Evolutionary conservation across 805 yeast genomes (phyloP).

Genomic region (Ogataea chonburiensis): DNA sequence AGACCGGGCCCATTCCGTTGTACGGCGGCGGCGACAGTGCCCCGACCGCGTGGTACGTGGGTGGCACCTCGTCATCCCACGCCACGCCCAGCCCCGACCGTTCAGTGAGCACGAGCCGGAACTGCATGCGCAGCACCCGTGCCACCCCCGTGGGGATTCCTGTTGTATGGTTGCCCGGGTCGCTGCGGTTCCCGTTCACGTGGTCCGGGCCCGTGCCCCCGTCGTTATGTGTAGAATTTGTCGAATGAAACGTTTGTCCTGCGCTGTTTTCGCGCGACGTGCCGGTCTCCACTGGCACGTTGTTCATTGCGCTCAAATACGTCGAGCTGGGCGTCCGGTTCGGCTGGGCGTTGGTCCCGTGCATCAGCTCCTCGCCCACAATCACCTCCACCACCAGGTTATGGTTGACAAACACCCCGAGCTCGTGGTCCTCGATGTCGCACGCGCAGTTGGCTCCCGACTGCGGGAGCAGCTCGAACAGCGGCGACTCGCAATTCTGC

Average conservation of each 20-base stretch:
- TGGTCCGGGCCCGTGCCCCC: slow-evolving; percentile 35
- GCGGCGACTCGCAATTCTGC: slow-evolving; percentile 33
- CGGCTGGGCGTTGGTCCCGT: slow-evolving; percentile 27
- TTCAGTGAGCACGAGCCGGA: slow-evolving; percentile 78
- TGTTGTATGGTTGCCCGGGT: slow-evolving; percentile 34
- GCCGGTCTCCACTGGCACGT: slow-evolving; percentile 6
- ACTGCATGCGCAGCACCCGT: slow-evolving; percentile 91
- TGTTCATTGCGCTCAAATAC: slow-evolving; percentile 13
- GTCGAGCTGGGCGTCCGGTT: slow-evolving; percentile 16
- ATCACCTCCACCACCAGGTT: slow-evolving; percentile 79
- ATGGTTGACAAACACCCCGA: slow-evolving; percentile 78
- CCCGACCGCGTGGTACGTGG: slow-evolving; percentile 82
- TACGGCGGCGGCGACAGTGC: slow-evolving; percentile 88
- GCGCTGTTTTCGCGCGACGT: slow-evolving; percentile 3
- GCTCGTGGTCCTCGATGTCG: slow-evolving; percentile 76
- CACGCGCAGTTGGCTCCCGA: slow-evolving; percentile 59
- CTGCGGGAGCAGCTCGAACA: slow-evolving; percentile 28
- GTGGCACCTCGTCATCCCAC: slow-evolving; percentile 99
- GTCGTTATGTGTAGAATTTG: slow-evolving; percentile 18
- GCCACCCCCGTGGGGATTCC: slow-evolving; percentile 95
- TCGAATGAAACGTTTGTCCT: slow-evolving; percentile 5
- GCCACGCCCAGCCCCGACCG: slow-evolving; percentile 94
- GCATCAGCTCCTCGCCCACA: slow-evolving; percentile 86
- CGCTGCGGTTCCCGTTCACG: slow-evolving; percentile 28
- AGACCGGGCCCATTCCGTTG: slow-evolving; percentile 33